Conservation (phyloP, 176 grass and related monocot species). For the Aegilops longissima region DNA sequence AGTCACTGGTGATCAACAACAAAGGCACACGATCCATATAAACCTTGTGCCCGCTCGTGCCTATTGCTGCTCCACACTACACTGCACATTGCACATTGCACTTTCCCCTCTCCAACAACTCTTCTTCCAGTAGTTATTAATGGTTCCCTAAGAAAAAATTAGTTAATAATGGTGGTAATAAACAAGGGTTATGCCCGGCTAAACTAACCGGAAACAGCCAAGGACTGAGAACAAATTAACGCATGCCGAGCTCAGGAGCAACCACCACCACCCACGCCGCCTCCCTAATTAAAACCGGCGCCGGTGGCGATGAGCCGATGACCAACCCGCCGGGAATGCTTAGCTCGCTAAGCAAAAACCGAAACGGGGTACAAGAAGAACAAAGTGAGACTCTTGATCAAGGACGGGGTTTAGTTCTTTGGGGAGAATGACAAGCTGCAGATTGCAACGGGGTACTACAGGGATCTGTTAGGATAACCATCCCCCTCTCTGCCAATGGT, state of each 20-base stretch:
- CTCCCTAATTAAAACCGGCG: conserved; percentile 20
- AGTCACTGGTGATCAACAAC: neutral
- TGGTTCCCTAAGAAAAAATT: no score
- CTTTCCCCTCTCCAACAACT: conserved; percentile 20
- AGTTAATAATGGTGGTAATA: neutral
- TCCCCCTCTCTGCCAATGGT: no score
- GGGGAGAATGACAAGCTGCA: no score
- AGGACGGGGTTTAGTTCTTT: no score
- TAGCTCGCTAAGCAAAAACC: neutral
- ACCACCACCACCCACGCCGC: neutral
- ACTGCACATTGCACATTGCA: neutral
- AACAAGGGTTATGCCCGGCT: no score
- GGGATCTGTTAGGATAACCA: no score
- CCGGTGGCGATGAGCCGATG: neutral
- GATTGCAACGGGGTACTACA: no score
- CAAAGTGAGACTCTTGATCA: no score
- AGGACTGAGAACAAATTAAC: conserved; percentile 34
- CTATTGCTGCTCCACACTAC: neutral
- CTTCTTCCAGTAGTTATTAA: neutral
- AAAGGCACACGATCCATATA: neutral
- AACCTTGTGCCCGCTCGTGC: neutral
- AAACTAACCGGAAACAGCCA: neutral
- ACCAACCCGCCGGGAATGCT: neutral
- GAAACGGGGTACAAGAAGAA: no score
- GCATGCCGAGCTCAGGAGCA: neutral